Percentiles rank a stretch among this genome's conserved stretches.
Conservation (phyloP, 768 basidiomycete species). For the Lyophyllum shimeji region DNA sequence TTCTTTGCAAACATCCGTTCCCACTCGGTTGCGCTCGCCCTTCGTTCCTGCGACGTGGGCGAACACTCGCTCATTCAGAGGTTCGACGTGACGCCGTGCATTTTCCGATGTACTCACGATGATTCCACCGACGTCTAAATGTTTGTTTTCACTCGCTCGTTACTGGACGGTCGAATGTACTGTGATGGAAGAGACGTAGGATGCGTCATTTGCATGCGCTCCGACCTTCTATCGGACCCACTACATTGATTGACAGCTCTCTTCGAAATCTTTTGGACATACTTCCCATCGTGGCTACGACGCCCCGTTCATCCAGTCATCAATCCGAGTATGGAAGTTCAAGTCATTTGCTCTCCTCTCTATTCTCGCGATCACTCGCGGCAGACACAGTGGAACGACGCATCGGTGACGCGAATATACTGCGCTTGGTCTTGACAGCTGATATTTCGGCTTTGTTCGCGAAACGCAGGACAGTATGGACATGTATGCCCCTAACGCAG, state of each 20-base stretch:
- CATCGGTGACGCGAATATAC: background rate
- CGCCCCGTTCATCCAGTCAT: background rate
- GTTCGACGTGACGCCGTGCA: background rate
- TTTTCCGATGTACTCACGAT: slow-evolving; percentile 14
- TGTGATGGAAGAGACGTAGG: background rate
- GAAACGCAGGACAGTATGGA: background rate
- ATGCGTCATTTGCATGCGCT: background rate
- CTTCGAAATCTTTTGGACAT: background rate
- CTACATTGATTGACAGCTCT: background rate
- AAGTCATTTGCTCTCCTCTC: background rate
- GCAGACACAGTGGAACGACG: background rate
- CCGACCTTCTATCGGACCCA: slow-evolving; percentile 3
- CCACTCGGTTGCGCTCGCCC: background rate
- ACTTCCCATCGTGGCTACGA: slow-evolving; percentile 1
- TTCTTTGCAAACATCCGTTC: background rate
- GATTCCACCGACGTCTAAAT: background rate
- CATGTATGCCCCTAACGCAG: background rate
- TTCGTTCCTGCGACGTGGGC: background rate
- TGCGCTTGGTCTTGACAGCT: background rate
- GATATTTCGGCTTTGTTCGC: background rate
- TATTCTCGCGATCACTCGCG: background rate
- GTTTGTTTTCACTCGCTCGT: background rate
- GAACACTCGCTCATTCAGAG: background rate
- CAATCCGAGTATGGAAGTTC: background rate
- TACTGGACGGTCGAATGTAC: background rate